Base-by-base conservation (phyloP, 2,329 filamentous ascomycete species). In the Ophiostoma ips region DNA sequence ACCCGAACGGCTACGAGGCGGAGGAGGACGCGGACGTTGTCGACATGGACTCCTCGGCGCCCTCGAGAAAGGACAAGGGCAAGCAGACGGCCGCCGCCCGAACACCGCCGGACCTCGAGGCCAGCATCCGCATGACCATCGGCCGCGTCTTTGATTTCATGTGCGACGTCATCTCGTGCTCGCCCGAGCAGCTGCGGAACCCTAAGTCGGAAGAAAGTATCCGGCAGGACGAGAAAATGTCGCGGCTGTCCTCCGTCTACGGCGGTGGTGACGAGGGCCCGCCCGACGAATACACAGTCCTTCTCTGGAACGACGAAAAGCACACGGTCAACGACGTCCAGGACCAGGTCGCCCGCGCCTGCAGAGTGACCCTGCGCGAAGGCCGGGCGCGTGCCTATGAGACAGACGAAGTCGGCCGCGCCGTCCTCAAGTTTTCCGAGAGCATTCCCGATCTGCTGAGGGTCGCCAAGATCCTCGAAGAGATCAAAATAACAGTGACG, bases 291-390 rank as follows among this genome's bases (percentile, higher is more conserved):
- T 98, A 84, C 64, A 84, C 86, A 5, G 69, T 98, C 41, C 71
- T 95, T 15, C 71, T 98, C 5, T 98, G 92, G 92, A 98, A 98
- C 59, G 92, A 98, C 56, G 92, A 98, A 68, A 98, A 98, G 65
- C 92, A 98, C 63, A 98, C 92, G 0, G 83, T 96, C 40, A 78
- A 81, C 44, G 92, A 98, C 63, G 90, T 98, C 6, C 76, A 83
- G 57, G 81, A 94, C 51, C 90, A 96, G 63, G 87, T 98, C 19
- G 84, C 87, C 3, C 78, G 90, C 56, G 92, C 92, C 46, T 98
- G 92, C 69, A 79, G 77, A 53, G 82, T 86, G 56, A 77, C 80
- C 7, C 70, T 74, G 53, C 71, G 70, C 5, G 84, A 87, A 54
- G 90, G 87, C 3, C 68, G 81, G 18, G 68, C 76, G 43, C 83